Evolutionary conservation across 148 eudicot genomes (phyloP).

Genomic region (Rhododendron molle): DNA sequence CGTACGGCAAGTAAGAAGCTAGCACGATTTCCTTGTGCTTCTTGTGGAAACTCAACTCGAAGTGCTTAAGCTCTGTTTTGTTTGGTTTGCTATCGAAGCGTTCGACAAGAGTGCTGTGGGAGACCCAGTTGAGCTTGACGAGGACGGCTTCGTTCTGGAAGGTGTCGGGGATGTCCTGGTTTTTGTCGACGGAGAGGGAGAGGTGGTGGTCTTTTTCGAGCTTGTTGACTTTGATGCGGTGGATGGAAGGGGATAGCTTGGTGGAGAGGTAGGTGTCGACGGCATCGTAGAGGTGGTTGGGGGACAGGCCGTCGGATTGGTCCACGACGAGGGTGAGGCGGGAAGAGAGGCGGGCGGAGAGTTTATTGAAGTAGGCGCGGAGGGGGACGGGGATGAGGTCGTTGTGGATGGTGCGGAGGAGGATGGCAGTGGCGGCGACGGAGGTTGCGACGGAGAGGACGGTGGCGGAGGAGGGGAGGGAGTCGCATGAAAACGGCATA

Average conservation of each 20-base stretch:
- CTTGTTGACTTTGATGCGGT: slow-evolving; percentile 36
- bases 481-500: slow-evolving; percentile 6
- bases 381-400: slow-evolving; percentile 44
- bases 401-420: slow-evolving; percentile 37
- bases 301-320: slow-evolving; percentile 42
- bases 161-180: slow-evolving; percentile 41
- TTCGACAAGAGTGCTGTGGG: slow-evolving; percentile 11
- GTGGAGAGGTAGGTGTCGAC: slow-evolving; percentile 41
- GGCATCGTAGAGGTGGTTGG: slow-evolving; percentile 49
- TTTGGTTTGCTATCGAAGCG: not conserved
- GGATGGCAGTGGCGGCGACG: slow-evolving; percentile 41
- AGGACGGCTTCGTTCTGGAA: slow-evolving; percentile 14
- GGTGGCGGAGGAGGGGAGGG: slow-evolving; percentile 29
- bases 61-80: slow-evolving; percentile 19
- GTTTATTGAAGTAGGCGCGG: slow-evolving; percentile 23
- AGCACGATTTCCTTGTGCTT: slow-evolving; percentile 36
- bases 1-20: slow-evolving; percentile 28
- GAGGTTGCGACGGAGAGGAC: slow-evolving; percentile 48
- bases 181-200: slow-evolving; percentile 37
- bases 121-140: slow-evolving; percentile 36
- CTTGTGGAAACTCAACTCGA: slow-evolving; percentile 34
- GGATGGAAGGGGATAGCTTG: slow-evolving; percentile 28
- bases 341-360: slow-evolving; percentile 36
- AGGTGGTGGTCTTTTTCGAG: slow-evolving; percentile 29
- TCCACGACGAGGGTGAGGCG: slow-evolving; percentile 50